A percentile compares a stretch with the other conserved stretches of the same genome.
These are phyloP conservation scores for Parastagonospora nodorum DNA, from an alignment of 2,329 filamentous ascomycete species.

Conservation along the genomic window DNA sequence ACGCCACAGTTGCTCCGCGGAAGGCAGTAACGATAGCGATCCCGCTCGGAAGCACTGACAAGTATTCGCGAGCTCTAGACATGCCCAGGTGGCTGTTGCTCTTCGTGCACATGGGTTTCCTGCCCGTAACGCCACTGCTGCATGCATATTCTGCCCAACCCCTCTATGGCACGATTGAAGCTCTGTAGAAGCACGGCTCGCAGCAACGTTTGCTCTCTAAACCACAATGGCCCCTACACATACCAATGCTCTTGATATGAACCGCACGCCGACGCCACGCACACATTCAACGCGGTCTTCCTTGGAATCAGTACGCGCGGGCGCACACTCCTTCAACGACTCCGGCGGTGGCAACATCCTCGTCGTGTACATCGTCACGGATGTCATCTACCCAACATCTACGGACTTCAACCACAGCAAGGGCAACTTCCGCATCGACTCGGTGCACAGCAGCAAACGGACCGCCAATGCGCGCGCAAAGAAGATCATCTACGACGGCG, in stretches of 20 bases:
- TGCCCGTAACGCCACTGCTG: background rate
- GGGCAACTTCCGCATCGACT: slow-evolving; percentile 22
- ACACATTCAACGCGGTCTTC: background rate
- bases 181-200: no score
- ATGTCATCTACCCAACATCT: slow-evolving; percentile 23
- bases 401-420: slow-evolving; percentile 21
- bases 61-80: background rate
- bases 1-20: background rate
- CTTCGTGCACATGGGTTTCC: background rate
- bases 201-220: background rate
- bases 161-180: background rate
- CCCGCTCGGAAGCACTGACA: background rate
- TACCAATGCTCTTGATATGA: background rate
- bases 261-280: slow-evolving; percentile 1
- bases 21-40: background rate
- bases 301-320: background rate
- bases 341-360: slow-evolving; percentile 2
- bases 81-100: background rate
- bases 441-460: slow-evolving; percentile 21
- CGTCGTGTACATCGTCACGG: slow-evolving; percentile 27
- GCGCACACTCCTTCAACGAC: background rate
- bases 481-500: slow-evolving; percentile 25
- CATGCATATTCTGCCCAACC: background rate
- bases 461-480: slow-evolving; percentile 28
- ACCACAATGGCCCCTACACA: background rate